Conservation (phyloP, 2,329 filamentous ascomycete species). For the Nothomitra cinnamomea region DNA sequence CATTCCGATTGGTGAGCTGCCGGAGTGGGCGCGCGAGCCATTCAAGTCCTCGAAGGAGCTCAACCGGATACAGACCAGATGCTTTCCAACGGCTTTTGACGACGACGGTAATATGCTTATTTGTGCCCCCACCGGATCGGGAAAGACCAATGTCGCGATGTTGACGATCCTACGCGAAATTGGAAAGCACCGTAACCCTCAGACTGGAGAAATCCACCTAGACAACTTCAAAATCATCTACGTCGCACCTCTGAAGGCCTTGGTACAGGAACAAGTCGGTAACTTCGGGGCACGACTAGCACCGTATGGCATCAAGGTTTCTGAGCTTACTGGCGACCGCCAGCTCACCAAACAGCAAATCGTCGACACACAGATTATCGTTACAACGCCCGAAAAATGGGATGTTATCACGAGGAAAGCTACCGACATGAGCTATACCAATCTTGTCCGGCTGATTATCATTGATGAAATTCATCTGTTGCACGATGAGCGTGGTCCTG, state of each 20-base stretch:
- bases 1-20: constrained; percentile 73
- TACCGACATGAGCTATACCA: constrained; percentile 91
- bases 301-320: constrained; percentile 77
- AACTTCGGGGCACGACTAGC: constrained; percentile 89
- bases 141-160: constrained; percentile 98
- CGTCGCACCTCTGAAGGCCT: constrained; percentile 85
- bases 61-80: constrained; percentile 91
- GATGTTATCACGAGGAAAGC: constrained; percentile 97
- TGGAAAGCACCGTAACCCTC: constrained; percentile 77
- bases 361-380: constrained; percentile 91
- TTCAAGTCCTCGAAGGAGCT: constrained; percentile 77
- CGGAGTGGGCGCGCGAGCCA: constrained; percentile 76
- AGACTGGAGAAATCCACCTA: constrained; percentile 84
- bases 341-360: constrained; percentile 99
- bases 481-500: constrained; percentile 91
- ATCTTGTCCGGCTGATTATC: constrained; percentile 86
- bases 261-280: constrained; percentile 95
- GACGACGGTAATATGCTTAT: constrained; percentile 96
- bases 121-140: constrained; percentile 90
- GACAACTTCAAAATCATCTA: constrained; percentile 98
- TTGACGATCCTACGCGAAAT: constrained; percentile 90
- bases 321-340: constrained; percentile 93
- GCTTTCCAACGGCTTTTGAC: constrained; percentile 76
- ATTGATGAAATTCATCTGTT: constrained; percentile 97
- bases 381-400: constrained; percentile 98